These are phyloP conservation scores for Plasmodium berghei DNA, from an alignment of 169 alveolate genomes.

Conservation along the genomic window DNA sequence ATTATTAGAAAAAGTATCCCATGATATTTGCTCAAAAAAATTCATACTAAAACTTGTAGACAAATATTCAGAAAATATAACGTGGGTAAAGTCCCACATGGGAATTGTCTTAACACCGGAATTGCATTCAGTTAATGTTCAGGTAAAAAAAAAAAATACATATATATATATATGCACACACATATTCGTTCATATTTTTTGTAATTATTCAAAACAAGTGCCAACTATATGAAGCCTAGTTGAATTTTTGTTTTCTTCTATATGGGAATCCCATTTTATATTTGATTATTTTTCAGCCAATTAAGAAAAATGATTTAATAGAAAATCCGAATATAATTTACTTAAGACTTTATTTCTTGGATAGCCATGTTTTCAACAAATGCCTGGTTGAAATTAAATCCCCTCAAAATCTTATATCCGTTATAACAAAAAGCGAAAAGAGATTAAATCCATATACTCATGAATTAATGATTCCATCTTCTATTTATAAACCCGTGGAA, in stretches of 20 bases:
- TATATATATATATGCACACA: not conserved
- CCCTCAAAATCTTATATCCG: conserved; percentile 37
- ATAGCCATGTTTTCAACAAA: conserved; percentile 22
- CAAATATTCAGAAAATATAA: conserved; percentile 8
- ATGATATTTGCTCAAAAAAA: conserved; percentile 58
- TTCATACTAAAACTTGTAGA: conserved; percentile 27
- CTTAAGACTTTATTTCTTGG: conserved; percentile 8
- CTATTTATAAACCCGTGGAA: conserved; percentile 32
- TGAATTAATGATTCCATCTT: conserved; percentile 30
- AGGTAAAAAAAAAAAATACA: conserved; percentile 15
- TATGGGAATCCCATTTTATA: not conserved
- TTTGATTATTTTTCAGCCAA: conserved; percentile 6
- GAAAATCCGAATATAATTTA: conserved; percentile 30
- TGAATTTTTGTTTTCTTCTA: not conserved
- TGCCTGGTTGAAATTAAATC: conserved; percentile 39
- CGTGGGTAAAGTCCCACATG: conserved; percentile 49
- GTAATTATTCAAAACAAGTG: not conserved
- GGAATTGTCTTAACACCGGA: conserved; percentile 18
- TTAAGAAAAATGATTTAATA: conserved; percentile 9
- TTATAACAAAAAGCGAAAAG: conserved; percentile 24
- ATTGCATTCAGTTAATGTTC: conserved; percentile 15
- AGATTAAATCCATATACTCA: conserved; percentile 13
- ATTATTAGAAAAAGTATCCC: conserved; percentile 46
- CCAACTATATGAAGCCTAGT: not conserved
- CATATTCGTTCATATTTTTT: no score